Conservation (phyloP, 2,329 filamentous ascomycete species). For the Aspergillus caelatus region DNA sequence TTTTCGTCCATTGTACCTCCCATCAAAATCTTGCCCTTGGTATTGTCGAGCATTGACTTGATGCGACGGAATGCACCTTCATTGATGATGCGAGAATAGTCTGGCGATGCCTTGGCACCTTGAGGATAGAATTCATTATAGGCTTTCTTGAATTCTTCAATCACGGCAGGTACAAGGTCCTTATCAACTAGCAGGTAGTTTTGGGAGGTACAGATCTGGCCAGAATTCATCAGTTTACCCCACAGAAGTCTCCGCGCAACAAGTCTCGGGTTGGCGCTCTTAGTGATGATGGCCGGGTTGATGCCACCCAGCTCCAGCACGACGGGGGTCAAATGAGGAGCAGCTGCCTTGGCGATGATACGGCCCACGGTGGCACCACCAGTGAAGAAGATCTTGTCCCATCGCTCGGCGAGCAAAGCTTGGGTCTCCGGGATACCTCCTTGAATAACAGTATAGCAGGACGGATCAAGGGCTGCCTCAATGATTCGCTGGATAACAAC, state of each 20-base stretch:
- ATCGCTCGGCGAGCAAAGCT: constrained; percentile 81
- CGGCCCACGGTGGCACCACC: constrained; percentile 77
- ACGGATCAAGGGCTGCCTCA: constrained; percentile 73
- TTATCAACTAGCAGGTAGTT: constrained; percentile 89
- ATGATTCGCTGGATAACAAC: constrained; percentile 80
- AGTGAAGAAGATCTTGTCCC: constrained; percentile 98
- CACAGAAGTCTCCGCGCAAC: constrained; percentile 84
- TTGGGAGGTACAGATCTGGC: constrained; percentile 89
- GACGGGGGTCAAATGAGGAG: constrained; percentile 83
- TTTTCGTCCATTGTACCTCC: constrained; percentile 82
- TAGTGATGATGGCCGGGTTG: constrained; percentile 91
- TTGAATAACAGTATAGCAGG: constrained; percentile 77
- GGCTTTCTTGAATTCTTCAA: constrained; percentile 72
- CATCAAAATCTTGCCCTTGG: constrained; percentile 79
- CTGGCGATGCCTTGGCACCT: constrained; percentile 75
- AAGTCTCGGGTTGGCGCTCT: constrained; percentile 75
- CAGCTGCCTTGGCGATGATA: constrained; percentile 87
- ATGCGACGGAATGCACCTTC: constrained; percentile 76
- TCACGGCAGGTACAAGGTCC: constrained; percentile 69
- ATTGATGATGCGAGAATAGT: constrained; percentile 82
- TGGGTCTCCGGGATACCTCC: constrained; percentile 80
- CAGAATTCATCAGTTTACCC: constrained; percentile 84
- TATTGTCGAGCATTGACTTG: constrained; percentile 87
- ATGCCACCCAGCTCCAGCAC: constrained; percentile 86
- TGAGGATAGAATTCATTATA: constrained; percentile 80